Conservation (phyloP, 108 stramenopile species). For the Fragilariopsis cylindrus region DNA sequence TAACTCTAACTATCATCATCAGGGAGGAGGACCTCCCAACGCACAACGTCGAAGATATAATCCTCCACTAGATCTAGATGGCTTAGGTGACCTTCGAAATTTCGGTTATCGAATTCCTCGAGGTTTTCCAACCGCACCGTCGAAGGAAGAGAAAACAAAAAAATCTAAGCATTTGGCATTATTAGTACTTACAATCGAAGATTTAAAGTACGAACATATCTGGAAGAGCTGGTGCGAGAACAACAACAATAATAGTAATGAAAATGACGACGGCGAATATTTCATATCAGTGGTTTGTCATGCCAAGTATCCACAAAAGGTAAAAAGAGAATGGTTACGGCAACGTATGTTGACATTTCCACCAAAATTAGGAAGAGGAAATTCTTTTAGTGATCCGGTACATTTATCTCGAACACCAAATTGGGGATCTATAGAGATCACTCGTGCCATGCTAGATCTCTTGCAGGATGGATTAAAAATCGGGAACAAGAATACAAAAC, state of each 20-base stretch:
- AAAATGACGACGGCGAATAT: slow-evolving; percentile 26
- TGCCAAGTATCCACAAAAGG: slow-evolving; percentile 81
- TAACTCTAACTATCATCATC: neutral
- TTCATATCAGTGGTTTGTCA: slow-evolving; percentile 72
- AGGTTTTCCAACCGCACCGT: slow-evolving; percentile 28
- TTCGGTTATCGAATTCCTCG: slow-evolving; percentile 38
- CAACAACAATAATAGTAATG: slow-evolving; percentile 10
- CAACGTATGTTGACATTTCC: slow-evolving; percentile 64
- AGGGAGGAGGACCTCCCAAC: slow-evolving; percentile 20
- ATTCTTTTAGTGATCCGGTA: slow-evolving; percentile 49
- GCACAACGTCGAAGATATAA: slow-evolving; percentile 21
- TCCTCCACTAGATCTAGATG: slow-evolving; percentile 12
- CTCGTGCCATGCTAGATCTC: slow-evolving; percentile 88
- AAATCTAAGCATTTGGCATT: slow-evolving; percentile 60
- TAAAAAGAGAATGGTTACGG: slow-evolving; percentile 64
- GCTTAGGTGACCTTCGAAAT: slow-evolving; percentile 22
- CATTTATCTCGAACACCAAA: slow-evolving; percentile 66
- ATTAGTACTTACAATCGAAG: slow-evolving; percentile 77
- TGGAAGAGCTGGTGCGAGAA: slow-evolving; percentile 74
- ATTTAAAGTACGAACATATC: slow-evolving; percentile 79
- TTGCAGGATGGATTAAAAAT: slow-evolving; percentile 65
- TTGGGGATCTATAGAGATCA: slow-evolving; percentile 93
- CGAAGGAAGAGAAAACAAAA: slow-evolving; percentile 15
- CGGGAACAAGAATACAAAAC: slow-evolving; percentile 33
- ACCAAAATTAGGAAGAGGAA: slow-evolving; percentile 39